These are phyloP conservation scores for Stephania cephalantha DNA, from an alignment of 164 flowering plant genomes.

Conservation along the genomic window DNA sequence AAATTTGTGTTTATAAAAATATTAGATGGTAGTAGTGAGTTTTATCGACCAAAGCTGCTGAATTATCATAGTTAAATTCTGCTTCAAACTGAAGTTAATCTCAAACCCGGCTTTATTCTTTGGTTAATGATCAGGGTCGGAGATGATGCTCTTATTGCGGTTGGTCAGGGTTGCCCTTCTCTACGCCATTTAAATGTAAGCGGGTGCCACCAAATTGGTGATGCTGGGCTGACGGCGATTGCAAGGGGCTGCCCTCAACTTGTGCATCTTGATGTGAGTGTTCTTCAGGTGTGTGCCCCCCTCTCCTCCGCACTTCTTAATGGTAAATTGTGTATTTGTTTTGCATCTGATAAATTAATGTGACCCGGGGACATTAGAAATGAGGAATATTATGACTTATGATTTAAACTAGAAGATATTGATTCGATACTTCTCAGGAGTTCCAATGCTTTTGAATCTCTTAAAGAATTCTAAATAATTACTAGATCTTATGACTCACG, in stretches of 20 bases:
- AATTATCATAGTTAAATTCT: neutral
- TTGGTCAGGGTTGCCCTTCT: conserved; percentile 64
- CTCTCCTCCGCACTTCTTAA: neutral
- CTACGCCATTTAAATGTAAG: conserved; percentile 70
- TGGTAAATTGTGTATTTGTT: neutral
- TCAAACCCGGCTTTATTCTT: conserved; percentile 6
- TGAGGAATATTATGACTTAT: no score
- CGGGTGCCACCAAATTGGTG: conserved; percentile 80
- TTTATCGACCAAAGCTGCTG: neutral
- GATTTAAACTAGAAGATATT: no score
- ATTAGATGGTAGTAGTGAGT: no score
- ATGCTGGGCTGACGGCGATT: conserved; percentile 75
- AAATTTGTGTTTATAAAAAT: no score
- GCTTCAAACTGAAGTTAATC: neutral
- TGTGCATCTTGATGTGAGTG: conserved; percentile 60
- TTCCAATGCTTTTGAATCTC: no score
- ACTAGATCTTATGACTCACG: no score
- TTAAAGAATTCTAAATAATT: no score
- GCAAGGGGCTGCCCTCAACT: conserved; percentile 84
- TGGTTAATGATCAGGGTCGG: conserved; percentile 55
- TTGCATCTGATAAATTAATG: no score
- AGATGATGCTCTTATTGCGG: conserved; percentile 74
- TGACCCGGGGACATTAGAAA: no score
- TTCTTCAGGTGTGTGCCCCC: conserved; percentile 56
- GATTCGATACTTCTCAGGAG: no score